Evolutionary conservation across 306 rosid genomes (phyloP).

Genomic region (Sicyos edulis): DNA sequence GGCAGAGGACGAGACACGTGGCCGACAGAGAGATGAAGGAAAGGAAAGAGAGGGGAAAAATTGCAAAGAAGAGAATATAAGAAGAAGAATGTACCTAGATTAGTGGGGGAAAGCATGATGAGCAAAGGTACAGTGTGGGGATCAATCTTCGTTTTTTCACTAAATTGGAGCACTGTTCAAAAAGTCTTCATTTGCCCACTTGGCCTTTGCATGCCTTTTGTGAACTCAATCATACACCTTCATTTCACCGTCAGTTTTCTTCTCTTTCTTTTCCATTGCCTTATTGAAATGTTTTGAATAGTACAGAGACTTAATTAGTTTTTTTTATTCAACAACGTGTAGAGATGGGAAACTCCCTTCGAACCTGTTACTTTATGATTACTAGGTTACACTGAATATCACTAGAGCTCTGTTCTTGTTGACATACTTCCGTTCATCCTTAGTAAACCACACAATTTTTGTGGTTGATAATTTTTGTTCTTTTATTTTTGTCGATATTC

Average conservation of each 20-base stretch:
- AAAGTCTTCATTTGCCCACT: conserved; percentile 24
- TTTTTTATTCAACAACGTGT: too few relatives aligned
- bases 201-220: conserved; percentile 24
- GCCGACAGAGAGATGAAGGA: conserved; percentile 42
- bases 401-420: too few relatives aligned
- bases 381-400: too few relatives aligned
- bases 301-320: too few relatives aligned
- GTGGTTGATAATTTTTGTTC: too few relatives aligned
- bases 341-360: too few relatives aligned
- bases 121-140: conserved; percentile 31
- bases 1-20: conserved; percentile 57
- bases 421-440: too few relatives aligned
- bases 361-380: too few relatives aligned
- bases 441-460: too few relatives aligned
- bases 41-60: neutral
- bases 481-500: too few relatives aligned
- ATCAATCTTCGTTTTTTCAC: conserved; percentile 32
- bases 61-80: neutral
- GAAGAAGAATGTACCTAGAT: conserved; percentile 7
- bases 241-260: conserved; percentile 5
- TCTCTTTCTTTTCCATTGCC: neutral
- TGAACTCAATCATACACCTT: conserved; percentile 26
- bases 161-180: conserved; percentile 16
- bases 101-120: conserved; percentile 49
- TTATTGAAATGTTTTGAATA: too few relatives aligned